Percentiles rank a stretch among this genome's conserved stretches.
phyloP scores from a whole-genome alignment of 2,329 filamentous ascomycete species.

The Aspergillus sp. region DNA sequence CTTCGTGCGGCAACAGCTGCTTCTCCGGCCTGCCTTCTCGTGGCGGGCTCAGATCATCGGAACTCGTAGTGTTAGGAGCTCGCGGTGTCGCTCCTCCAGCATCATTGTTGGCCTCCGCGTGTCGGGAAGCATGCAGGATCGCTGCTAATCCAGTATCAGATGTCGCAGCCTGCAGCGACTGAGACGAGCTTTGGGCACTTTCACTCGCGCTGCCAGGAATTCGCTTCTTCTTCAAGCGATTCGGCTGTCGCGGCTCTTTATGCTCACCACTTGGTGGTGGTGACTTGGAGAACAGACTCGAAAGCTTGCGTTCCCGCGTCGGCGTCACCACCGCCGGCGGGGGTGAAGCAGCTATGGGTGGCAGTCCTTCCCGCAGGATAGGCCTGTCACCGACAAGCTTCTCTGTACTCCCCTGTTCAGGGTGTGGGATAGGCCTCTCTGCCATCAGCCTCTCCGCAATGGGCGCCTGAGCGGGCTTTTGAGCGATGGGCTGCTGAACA shows the following conservation, averaged over 20 bases:
- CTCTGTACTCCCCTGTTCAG: not conserved
- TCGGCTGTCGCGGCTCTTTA: slow-evolving; percentile 70
- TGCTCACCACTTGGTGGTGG: slow-evolving; percentile 62
- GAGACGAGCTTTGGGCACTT: slow-evolving; percentile 86
- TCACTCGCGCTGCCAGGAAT: slow-evolving; percentile 74
- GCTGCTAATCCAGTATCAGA: slow-evolving; percentile 45
- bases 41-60: slow-evolving; percentile 24
- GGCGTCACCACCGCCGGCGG: slow-evolving; percentile 55
- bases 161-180: slow-evolving; percentile 63
- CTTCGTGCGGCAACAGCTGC: slow-evolving; percentile 37
- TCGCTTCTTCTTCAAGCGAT: slow-evolving; percentile 89
- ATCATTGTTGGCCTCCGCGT: slow-evolving; percentile 32
- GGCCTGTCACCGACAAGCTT: not conserved
- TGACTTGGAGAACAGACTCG: slow-evolving; percentile 67
- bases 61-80: slow-evolving; percentile 35
- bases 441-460: not conserved
- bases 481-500: not conserved
- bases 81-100: slow-evolving; percentile 38
- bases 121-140: slow-evolving; percentile 26
- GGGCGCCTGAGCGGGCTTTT: slow-evolving; percentile 1
- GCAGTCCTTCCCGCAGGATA: slow-evolving; percentile 46
- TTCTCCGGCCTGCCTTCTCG: slow-evolving; percentile 28
- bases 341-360: slow-evolving; percentile 44
- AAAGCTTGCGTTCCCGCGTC: slow-evolving; percentile 66
- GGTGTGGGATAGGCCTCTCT: not conserved